A percentile compares a stretch with the other conserved stretches of the same genome.
phyloP scores from a whole-genome alignment of 2,329 filamentous ascomycete species.

The Botryosphaeria dothidea region DNA sequence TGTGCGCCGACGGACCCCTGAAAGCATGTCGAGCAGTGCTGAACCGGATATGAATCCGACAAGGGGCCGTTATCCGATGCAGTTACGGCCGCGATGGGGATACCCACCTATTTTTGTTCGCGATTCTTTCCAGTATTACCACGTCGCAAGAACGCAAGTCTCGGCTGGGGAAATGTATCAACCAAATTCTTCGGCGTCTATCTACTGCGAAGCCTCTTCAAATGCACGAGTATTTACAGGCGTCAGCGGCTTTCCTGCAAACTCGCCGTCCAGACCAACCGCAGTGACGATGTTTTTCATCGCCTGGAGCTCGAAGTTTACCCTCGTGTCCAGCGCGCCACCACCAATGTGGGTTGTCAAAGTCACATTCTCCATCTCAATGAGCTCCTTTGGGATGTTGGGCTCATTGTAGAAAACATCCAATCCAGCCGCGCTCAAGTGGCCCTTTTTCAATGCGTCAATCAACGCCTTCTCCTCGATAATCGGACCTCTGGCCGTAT shows the following conservation, averaged over 20 bases:
- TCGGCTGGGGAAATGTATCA: no score
- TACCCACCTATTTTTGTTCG: not conserved
- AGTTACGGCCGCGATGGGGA: not conserved
- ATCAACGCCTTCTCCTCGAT: slow-evolving; percentile 39
- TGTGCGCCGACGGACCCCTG: not conserved
- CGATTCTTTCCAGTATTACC: no score
- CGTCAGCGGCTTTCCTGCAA: slow-evolving; percentile 51
- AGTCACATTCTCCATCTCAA: slow-evolving; percentile 34
- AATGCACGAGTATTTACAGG: slow-evolving; percentile 55
- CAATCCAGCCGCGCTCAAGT: slow-evolving; percentile 36
- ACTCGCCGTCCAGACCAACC: slow-evolving; percentile 26
- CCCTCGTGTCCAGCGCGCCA: slow-evolving; percentile 59
- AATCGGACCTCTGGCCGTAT: slow-evolving; percentile 37
- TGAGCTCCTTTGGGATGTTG: slow-evolving; percentile 30
- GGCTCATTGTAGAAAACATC: slow-evolving; percentile 42
- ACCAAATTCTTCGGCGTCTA: not conserved
- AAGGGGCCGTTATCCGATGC: not conserved
- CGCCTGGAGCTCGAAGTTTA: slow-evolving; percentile 59
- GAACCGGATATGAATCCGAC: slow-evolving; percentile 4
- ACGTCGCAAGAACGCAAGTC: no score
- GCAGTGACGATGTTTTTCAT: slow-evolving; percentile 61
- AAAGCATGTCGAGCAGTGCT: not conserved
- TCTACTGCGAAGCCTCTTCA: slow-evolving; percentile 30
- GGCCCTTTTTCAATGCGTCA: slow-evolving; percentile 33
- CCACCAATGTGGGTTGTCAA: slow-evolving; percentile 62